Evolutionary conservation across 2,329 filamentous ascomycete genomes (phyloP).

Genomic region (Calycina herbarum): DNA sequence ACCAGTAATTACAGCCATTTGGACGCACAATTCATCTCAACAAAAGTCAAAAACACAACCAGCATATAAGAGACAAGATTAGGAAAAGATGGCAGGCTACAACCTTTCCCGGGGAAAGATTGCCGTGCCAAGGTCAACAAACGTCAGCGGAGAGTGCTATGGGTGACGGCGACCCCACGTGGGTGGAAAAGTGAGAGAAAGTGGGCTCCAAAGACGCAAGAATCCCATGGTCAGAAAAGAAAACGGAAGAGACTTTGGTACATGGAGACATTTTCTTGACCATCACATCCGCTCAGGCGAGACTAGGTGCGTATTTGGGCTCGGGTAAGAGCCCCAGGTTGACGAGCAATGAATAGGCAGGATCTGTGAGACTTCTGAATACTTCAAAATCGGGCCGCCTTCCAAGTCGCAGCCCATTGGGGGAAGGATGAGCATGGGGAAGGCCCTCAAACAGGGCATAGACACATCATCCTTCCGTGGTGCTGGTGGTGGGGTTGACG

Average conservation of each 20-base stretch:
- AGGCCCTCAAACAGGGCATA: not conserved
- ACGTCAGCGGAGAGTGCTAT: slow-evolving; percentile 18
- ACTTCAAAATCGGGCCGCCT: slow-evolving; percentile 15
- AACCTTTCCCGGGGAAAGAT: slow-evolving; percentile 16
- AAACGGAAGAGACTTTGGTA: slow-evolving; percentile 12
- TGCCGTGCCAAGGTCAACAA: slow-evolving; percentile 10
- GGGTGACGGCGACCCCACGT: slow-evolving; percentile 18
- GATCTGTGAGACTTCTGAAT: slow-evolving; percentile 9
- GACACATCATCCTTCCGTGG: not conserved
- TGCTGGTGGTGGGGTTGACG: not conserved
- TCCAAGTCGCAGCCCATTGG: slow-evolving; percentile 5
- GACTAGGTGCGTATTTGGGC: not conserved
- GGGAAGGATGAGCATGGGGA: slow-evolving; percentile 4
- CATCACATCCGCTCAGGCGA: slow-evolving; percentile 17
- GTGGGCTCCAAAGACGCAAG: slow-evolving; percentile 10
- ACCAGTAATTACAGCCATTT: slow-evolving; percentile 31
- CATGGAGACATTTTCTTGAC: slow-evolving; percentile 11
- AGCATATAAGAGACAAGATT: slow-evolving; percentile 15
- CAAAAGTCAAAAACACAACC: slow-evolving; percentile 14
- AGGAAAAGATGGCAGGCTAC: slow-evolving; percentile 9
- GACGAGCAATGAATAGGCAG: slow-evolving; percentile 12
- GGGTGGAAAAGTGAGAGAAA: slow-evolving; percentile 12
- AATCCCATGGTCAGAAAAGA: slow-evolving; percentile 16
- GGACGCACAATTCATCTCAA: slow-evolving; percentile 15
- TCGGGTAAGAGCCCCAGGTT: slow-evolving; percentile 14